Evolutionary conservation across 2,329 filamentous ascomycete species (phyloP).

Genomic region (Hypoxylon sp.): DNA sequence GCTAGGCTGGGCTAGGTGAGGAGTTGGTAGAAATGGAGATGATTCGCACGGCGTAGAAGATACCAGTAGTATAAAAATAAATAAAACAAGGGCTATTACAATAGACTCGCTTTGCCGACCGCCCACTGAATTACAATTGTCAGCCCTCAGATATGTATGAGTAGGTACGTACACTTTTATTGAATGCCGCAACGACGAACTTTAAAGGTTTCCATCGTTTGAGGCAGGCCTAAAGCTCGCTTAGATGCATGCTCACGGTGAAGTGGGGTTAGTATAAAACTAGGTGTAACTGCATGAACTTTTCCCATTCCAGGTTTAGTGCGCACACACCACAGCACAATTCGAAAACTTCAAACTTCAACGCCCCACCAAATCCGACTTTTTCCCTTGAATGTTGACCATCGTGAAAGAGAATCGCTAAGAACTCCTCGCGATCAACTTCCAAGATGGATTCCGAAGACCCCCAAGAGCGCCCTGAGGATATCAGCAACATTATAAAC

Average conservation of each 20-base stretch:
- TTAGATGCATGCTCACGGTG: neutral
- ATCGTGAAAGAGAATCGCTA: conserved; percentile 46
- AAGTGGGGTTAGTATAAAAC: neutral
- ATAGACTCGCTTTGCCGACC: conserved; percentile 8
- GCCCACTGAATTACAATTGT: neutral
- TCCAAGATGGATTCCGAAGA: conserved; percentile 80
- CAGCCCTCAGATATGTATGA: neutral
- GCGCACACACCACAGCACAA: conserved; percentile 51
- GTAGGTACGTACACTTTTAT: neutral
- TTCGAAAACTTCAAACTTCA: conserved; percentile 36
- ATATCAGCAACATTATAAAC: conserved; percentile 94
- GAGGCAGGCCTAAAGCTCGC: neutral
- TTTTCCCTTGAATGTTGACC: conserved; percentile 42
- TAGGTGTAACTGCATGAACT: conserved; percentile 28
- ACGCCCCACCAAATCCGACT: conserved; percentile 52
- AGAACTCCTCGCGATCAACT: conserved; percentile 41
- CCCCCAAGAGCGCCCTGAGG: conserved; percentile 90
- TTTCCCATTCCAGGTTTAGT: conserved; percentile 36
- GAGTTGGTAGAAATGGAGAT: conserved; percentile 36
- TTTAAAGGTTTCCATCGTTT: neutral
- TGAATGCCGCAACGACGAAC: neutral
- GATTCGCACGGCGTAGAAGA: conserved; percentile 39
- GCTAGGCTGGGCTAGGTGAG: conserved; percentile 23
- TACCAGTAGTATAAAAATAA: conserved; percentile 41
- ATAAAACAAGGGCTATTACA: conserved; percentile 36